These are phyloP conservation scores for Xylaria telfairii DNA, from an alignment of 495 filamentous ascomycete genomes.

Conservation along the genomic window DNA sequence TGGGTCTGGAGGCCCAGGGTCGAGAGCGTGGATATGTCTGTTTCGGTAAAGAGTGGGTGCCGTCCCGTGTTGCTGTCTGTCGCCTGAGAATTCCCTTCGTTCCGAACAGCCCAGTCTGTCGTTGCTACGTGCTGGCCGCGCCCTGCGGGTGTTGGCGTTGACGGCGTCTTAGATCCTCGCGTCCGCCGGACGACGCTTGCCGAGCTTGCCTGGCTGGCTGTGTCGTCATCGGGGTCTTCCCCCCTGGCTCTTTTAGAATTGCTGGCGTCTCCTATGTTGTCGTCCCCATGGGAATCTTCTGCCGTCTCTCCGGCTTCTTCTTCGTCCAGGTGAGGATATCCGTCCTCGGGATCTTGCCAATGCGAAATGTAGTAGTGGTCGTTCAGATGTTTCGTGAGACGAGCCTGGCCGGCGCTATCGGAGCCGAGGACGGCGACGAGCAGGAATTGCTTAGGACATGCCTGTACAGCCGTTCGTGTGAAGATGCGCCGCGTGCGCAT, in stretches of 20 bases:
- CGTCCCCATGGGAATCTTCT: conserved; percentile 20
- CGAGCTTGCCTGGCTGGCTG: conserved; percentile 41
- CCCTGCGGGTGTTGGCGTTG: conserved; percentile 21
- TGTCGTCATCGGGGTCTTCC: conserved; percentile 37
- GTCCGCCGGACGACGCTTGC: conserved; percentile 38
- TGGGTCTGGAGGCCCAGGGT: conserved; percentile 42
- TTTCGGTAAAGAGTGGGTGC: conserved; percentile 33
- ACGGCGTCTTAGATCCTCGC: conserved; percentile 10
- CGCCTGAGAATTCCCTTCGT: neutral
- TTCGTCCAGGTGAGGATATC: conserved; percentile 71
- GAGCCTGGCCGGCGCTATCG: conserved; percentile 48
- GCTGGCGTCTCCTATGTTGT: neutral
- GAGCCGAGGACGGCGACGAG: conserved; percentile 73
- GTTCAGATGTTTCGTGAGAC: conserved; percentile 65
- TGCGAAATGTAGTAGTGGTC: conserved; percentile 90
- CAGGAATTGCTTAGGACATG: conserved; percentile 80
- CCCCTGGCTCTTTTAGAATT: conserved; percentile 43
- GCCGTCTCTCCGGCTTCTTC: conserved; percentile 33
- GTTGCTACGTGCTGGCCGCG: conserved; percentile 2
- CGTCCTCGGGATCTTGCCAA: conserved; percentile 73
- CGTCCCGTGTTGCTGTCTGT: neutral
- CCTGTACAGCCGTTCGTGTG: conserved; percentile 71
- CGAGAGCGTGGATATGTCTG: conserved; percentile 43
- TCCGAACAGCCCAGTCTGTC: conserved; percentile 21
- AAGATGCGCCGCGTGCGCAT: conserved; percentile 79